Evolutionary conservation across 139 green algal genomes (phyloP).

Genomic region (Coelastrella sp.): DNA sequence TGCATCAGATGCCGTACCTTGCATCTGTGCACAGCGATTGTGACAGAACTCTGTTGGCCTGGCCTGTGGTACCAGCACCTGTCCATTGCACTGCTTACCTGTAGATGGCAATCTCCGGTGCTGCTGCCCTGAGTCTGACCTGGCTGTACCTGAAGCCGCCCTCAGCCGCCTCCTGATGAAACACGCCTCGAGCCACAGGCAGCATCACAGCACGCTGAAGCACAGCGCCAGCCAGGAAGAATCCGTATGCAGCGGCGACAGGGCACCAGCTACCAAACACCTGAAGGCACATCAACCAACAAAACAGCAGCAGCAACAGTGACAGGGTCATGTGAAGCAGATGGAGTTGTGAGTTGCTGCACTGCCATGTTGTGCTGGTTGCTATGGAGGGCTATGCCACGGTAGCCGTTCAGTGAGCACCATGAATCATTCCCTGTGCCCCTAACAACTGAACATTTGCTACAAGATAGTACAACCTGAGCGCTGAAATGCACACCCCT

Average conservation of each 20-base stretch:
- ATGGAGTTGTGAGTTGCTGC: too few species aligned
- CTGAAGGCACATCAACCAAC: not conserved
- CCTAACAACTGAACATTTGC: too few species aligned
- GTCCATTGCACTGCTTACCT: not conserved
- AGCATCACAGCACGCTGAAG: constrained; percentile 61
- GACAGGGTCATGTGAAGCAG: not conserved
- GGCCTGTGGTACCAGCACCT: too few species aligned
- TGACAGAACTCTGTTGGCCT: too few species aligned
- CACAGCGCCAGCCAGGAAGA: constrained; percentile 59
- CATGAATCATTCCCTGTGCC: too few species aligned
- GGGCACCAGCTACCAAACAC: constrained; percentile 57
- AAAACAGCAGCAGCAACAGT: constrained; percentile 17
- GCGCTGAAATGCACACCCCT: not conserved
- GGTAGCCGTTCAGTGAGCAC: too few species aligned
- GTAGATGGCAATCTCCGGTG: constrained; percentile 24
- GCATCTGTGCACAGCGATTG: too few species aligned
- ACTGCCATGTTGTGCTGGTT: too few species aligned
- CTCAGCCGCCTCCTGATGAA: constrained; percentile 64
- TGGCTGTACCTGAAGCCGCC: constrained; percentile 62
- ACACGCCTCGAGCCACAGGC: constrained; percentile 63
- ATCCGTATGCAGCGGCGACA: constrained; percentile 50
- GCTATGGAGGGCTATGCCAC: too few species aligned
- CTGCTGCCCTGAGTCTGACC: constrained; percentile 44
- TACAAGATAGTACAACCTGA: not conserved
- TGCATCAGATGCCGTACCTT: too few species aligned